Percentiles rank a stretch among this genome's conserved stretches.
These are phyloP conservation scores for Mentha longifolia DNA, from an alignment of 257 asterid species.

Conservation along the genomic window DNA sequence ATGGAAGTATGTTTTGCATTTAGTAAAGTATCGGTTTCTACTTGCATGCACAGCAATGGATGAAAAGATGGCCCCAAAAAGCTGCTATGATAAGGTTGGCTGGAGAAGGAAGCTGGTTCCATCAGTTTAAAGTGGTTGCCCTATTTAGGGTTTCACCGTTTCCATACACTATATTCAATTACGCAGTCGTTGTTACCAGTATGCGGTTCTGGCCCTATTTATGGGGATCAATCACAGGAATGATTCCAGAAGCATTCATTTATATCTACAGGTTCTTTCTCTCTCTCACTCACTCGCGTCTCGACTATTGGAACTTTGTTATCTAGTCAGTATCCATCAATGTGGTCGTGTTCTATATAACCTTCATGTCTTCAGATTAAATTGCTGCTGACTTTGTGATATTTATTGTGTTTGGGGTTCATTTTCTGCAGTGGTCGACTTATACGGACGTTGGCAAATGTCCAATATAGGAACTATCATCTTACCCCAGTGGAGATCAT, in stretches of 20 bases:
- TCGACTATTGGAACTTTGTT: too few species aligned
- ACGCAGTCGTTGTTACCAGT: conserved; percentile 80
- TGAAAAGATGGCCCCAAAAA: conserved; percentile 88
- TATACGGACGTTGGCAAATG: conserved; percentile 83
- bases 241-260: conserved; percentile 94
- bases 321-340: background rate
- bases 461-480: conserved; percentile 70
- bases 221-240: conserved; percentile 85
- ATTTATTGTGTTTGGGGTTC: background rate
- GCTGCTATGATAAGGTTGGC: conserved; percentile 86
- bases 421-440: conserved; percentile 79
- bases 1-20: background rate
- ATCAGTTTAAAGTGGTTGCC: conserved; percentile 88
- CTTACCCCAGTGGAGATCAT: conserved; percentile 74
- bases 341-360: too few species aligned
- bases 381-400: conserved; percentile 1
- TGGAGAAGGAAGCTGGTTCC: conserved; percentile 89
- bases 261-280: conserved; percentile 78
- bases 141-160: conserved; percentile 85
- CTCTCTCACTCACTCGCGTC: conserved; percentile 6
- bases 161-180: conserved; percentile 90
- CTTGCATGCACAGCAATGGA: conserved; percentile 64
- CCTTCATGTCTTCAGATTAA: background rate
- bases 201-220: conserved; percentile 93
- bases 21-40: background rate